Percentiles rank a stretch among this genome's conserved stretches.
Evolutionary conservation across 495 filamentous ascomycete genomes (phyloP).

Genomic region (Aspergillus saccharolyticus): DNA sequence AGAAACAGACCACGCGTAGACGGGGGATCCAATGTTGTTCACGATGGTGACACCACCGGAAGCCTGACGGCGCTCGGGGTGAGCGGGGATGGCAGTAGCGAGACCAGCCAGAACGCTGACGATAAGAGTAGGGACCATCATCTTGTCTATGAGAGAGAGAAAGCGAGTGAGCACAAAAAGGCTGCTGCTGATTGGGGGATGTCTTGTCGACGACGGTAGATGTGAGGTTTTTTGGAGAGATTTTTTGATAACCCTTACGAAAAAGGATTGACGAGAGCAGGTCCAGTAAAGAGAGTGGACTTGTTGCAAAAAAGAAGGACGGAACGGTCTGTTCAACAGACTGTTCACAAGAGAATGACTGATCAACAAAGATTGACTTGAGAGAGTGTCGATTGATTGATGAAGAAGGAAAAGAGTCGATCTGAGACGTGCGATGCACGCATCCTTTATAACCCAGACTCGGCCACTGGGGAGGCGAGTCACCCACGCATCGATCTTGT

Average conservation of each 20-base stretch:
- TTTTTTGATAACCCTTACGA: background rate
- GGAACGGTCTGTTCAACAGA: conserved; percentile 24
- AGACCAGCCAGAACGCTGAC: conserved; percentile 35
- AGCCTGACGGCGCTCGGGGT: conserved; percentile 21
- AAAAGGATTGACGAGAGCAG: background rate
- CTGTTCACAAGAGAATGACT: conserved; percentile 16
- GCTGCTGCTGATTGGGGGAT: conserved; percentile 13
- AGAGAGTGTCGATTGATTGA: conserved; percentile 15
- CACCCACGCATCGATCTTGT: background rate
- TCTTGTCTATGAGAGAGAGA: conserved; percentile 25
- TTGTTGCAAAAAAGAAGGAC: conserved; percentile 8
- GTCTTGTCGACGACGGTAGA: conserved; percentile 6
- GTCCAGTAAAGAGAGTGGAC: conserved; percentile 12
- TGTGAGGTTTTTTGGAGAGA: conserved; percentile 3
- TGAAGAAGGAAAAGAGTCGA: conserved; percentile 4
- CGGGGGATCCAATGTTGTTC: conserved; percentile 34
- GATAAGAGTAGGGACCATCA: conserved; percentile 43
- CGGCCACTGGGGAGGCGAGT: background rate
- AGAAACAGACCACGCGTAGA: conserved; percentile 44
- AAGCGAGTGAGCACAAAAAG: conserved; percentile 5
- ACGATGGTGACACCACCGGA: conserved; percentile 31
- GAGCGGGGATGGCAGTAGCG: conserved; percentile 37
- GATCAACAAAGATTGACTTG: conserved; percentile 11
- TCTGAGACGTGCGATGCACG: background rate
- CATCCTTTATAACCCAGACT: no score